Evolutionary conservation across 2,329 filamentous ascomycete genomes (phyloP), one percentile per base, ranked within the genome.

Genomic region (Ophiosphaerella korrae): DNA sequence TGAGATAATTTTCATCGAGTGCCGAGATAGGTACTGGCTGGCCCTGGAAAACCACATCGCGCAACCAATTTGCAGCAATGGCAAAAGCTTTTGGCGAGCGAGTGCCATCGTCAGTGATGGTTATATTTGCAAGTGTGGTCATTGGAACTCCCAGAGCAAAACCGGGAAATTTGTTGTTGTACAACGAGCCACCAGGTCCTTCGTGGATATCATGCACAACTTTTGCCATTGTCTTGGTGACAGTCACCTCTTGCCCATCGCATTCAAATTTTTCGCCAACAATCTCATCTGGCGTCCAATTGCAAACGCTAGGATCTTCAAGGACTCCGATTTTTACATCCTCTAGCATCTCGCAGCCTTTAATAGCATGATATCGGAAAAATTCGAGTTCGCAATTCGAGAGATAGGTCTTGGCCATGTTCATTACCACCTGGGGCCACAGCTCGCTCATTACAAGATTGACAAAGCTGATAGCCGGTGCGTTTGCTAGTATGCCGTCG

Each of bases 401-500:
- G 34, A 64, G 43, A 36, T 55, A 67, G 0, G 49, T 52, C 1
- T 62, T 49, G n/a, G 48, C 52, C 13, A 62, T 57, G n/a, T 65
- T 58, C 68, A 72, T 72, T 11, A 64, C 50, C 2, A 68, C 38
- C 31, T 68, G 63, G 26, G 63, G 54, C 64, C 64, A 68, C 32
- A 68, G 58, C 2, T 53, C 54, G 4, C 52, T 57, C 9, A 60
- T 63, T 1, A 56, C 45, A 7, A 70, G 31, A 6, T 58, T 55
- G 11, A 60, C 55, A 34, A 64, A 58, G 26, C 58, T 62, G 16
- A 71, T 53, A 0, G 65, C 67, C 5, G 72, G 72, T 2, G 72
- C 72, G 16, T 44, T 60, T 1, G 72, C 72, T 6, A 68, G 53
- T 13, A 75, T 73, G 1, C 72, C 71, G 45, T 74, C 69, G 8